Conservation (phyloP, 176 grass and related monocot genomes). For the Elymus sibiricus region DNA sequence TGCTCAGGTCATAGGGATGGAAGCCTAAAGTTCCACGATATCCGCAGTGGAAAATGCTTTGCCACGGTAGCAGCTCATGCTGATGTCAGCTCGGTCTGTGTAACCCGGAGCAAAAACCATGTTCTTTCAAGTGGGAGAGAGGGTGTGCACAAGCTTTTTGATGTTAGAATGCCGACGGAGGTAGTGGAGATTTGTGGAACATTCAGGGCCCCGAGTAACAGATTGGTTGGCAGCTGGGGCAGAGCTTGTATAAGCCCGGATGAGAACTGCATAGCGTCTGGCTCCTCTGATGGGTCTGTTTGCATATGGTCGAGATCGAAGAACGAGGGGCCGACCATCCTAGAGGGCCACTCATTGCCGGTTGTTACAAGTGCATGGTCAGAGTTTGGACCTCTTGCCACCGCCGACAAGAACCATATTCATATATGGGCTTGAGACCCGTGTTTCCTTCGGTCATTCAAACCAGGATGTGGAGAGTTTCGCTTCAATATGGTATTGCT, state of each 20-base stretch:
- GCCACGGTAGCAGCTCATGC: constrained; percentile 70
- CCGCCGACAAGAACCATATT: constrained; percentile 86
- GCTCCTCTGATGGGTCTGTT: constrained; percentile 75
- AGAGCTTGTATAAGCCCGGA: constrained; percentile 84
- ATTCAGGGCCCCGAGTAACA: constrained; percentile 57
- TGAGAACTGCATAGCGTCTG: constrained; percentile 69
- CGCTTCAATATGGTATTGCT: neutral
- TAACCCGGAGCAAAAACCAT: constrained; percentile 65
- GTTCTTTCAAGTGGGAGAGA: constrained; percentile 91
- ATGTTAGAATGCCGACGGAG: constrained; percentile 51
- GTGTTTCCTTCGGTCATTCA: neutral
- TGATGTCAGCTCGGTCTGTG: constrained; percentile 74
- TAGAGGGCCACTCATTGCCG: constrained; percentile 66
- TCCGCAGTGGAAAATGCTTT: constrained; percentile 58
- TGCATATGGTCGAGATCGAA: constrained; percentile 77
- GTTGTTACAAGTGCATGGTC: constrained; percentile 78
- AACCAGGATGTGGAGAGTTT: constrained; percentile 21
- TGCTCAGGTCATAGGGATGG: constrained; percentile 98
- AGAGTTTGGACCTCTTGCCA: constrained; percentile 63
- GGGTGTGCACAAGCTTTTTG: constrained; percentile 84
- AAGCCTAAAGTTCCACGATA: constrained; percentile 75
- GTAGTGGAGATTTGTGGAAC: constrained; percentile 80
- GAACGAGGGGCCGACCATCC: constrained; percentile 42
- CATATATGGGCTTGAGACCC: constrained; percentile 78
- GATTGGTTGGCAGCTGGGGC: constrained; percentile 56